Conservation (phyloP, 345 rosid genomes). For the Raphanus sativus region DNA sequence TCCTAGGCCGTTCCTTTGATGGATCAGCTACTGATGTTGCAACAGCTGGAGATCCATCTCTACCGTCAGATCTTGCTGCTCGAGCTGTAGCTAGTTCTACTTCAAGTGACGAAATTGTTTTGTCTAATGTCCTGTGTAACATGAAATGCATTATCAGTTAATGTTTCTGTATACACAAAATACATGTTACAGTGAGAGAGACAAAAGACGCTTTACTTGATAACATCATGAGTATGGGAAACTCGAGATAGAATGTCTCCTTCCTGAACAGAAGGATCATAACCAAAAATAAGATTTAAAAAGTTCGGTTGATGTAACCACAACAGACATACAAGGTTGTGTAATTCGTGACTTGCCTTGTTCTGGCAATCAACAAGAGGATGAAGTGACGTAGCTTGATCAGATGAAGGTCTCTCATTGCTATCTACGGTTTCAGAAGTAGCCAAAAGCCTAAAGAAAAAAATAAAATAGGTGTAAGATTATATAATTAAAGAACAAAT, state of each 20-base stretch:
- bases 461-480: neutral
- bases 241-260: conserved; percentile 85
- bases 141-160: conserved; percentile 4
- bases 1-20: conserved; percentile 59
- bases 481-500: neutral
- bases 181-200: conserved; percentile 1
- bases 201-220: conserved; percentile 52
- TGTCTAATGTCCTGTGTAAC: conserved; percentile 67
- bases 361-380: conserved; percentile 62
- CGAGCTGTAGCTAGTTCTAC: conserved; percentile 62
- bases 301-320: conserved; percentile 8
- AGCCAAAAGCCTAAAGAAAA: conserved; percentile 56
- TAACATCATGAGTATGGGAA: conserved; percentile 86
- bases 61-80: conserved; percentile 27
- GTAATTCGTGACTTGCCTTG: conserved; percentile 54
- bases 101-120: conserved; percentile 61
- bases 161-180: neutral
- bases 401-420: conserved; percentile 40
- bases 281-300: conserved; percentile 28
- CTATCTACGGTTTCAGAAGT: conserved; percentile 46
- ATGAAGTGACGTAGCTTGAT: conserved; percentile 44
- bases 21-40: conserved; percentile 44
- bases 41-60: conserved; percentile 35
- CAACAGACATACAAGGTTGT: conserved; percentile 9
- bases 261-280: conserved; percentile 54